Conservation (phyloP, 2,329 filamentous ascomycete genomes). For the Ophiocordyceps robertsii region DNA sequence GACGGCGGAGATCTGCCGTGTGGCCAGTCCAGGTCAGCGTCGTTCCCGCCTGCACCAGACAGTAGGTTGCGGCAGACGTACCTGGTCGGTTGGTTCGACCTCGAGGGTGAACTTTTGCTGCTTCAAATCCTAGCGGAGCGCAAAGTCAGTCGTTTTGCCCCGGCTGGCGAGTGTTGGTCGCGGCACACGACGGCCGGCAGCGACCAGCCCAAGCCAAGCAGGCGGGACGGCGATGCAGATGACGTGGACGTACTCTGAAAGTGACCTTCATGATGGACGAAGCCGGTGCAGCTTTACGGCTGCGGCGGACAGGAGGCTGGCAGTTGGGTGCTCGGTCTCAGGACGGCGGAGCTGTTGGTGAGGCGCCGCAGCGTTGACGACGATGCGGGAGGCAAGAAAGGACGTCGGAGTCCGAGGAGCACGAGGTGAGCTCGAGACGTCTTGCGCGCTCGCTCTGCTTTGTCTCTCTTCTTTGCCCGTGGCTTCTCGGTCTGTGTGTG, state of each 20-base stretch:
- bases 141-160: background rate
- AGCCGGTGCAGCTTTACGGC: conserved; percentile 15
- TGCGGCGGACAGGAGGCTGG: background rate
- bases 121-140: conserved; percentile 66
- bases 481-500: too few species aligned
- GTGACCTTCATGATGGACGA: conserved; percentile 54
- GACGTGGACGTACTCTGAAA: conserved; percentile 38
- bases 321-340: background rate
- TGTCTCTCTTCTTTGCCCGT: too few species aligned
- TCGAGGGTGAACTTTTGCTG: conserved; percentile 98
- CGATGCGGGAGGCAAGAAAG: background rate
- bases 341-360: background rate
- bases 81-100: conserved; percentile 81
- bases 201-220: too few species aligned
- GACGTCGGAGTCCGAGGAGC: too few species aligned
- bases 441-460: background rate
- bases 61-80: conserved; percentile 36
- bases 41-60: conserved; percentile 4
- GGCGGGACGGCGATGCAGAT: background rate
- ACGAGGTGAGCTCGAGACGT: background rate
- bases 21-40: conserved; percentile 2
- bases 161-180: background rate
- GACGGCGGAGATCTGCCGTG: conserved; percentile 62
- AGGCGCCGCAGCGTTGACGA: background rate
- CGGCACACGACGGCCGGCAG: too few species aligned